Percentiles rank a stretch among this genome's conserved stretches.
Evolutionary conservation across 2,329 filamentous ascomycete species (phyloP).

Genomic region (Neonectria magnoliae): DNA sequence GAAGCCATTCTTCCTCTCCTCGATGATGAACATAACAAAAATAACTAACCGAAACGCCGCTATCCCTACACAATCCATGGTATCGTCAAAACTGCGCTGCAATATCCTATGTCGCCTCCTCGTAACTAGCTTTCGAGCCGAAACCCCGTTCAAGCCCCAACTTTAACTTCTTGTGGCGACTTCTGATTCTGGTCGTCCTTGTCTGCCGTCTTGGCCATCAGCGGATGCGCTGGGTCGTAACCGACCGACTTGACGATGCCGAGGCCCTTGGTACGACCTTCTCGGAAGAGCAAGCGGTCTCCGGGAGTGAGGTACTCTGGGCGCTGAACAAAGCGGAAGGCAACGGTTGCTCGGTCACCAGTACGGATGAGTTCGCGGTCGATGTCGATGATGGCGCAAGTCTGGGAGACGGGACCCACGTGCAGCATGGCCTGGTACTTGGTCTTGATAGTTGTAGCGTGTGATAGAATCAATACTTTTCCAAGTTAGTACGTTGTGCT

Average conservation of each 20-base stretch:
- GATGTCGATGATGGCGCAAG: slow-evolving; percentile 96
- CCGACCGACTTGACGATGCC: slow-evolving; percentile 93
- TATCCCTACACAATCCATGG: slow-evolving; percentile 18
- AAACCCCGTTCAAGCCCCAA: slow-evolving; percentile 34
- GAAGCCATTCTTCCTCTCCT: slow-evolving; percentile 14
- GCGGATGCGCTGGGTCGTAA: slow-evolving; percentile 75
- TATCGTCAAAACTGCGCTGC: slow-evolving; percentile 25
- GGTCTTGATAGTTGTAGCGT: slow-evolving; percentile 95
- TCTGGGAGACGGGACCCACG: slow-evolving; percentile 93
- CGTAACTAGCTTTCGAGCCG: neutral
- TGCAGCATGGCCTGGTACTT: slow-evolving; percentile 99
- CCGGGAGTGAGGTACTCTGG: slow-evolving; percentile 92
- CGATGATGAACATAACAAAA: slow-evolving; percentile 2
- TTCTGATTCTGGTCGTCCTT: slow-evolving; percentile 34
- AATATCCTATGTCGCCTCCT: slow-evolving; percentile 3
- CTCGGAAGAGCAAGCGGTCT: slow-evolving; percentile 90
- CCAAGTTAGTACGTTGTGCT: slow-evolving; percentile 17
- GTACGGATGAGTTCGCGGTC: slow-evolving; percentile 96
- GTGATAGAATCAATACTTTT: slow-evolving; percentile 94
- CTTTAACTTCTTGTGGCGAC: slow-evolving; percentile 34
- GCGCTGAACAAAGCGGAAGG: slow-evolving; percentile 92
- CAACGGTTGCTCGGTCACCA: slow-evolving; percentile 91
- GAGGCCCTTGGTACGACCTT: slow-evolving; percentile 93
- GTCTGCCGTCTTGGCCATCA: slow-evolving; percentile 42
- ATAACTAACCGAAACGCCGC: slow-evolving; percentile 27